Evolutionary conservation across 176 grass and related monocot species (phyloP), one percentile per base, ranked within the genome.

Genomic region (Eragrostis nindensis): DNA sequence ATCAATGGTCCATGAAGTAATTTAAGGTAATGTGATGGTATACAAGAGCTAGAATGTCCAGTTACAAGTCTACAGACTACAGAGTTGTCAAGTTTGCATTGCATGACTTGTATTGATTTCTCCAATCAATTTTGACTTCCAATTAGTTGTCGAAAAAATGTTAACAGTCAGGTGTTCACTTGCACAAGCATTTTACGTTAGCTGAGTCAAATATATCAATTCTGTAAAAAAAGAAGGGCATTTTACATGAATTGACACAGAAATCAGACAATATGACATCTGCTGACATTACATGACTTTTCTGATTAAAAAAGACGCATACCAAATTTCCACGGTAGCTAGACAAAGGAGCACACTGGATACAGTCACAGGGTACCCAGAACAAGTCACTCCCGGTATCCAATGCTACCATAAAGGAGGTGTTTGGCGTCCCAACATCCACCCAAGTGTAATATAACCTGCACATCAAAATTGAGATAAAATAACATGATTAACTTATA

Each of bases 401-500:
- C 84, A 99, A 27, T 80, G 92, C 96, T 46, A 99, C 96, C 47
- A 99, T 41, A 82, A 99, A 99, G 30, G 96, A 86, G 66, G 89
- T 86, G 38, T 84, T 93, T 15, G 92, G 92, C 25, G 90, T 95
- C 72, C 96, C 96, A 73, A 99, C 86, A 75, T 93, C 91, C 50
- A 99, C 94, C 96, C 92, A 99, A 64, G 96, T 95, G 84, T 99
- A 99, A 7, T 99, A 86, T 36, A 99, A 82, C 96, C 92, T 95
- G 83, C 46, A 42, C 45, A 86, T 62, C 6, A 36, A 76, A 77
- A 60, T 17, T 25, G 3, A 67, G 24, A 49, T 18, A 70, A 44
- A 44, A 82, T 39, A 65, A 50, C 46, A 81, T 85, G 41, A 81
- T 85, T 49, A 81, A 50, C 12, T 66, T 39, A 50, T 22, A 62